Evolutionary conservation across 179 eudicot species (phyloP), one percentile per base, ranked within the genome.

Genomic region (Beta lomatogona): DNA sequence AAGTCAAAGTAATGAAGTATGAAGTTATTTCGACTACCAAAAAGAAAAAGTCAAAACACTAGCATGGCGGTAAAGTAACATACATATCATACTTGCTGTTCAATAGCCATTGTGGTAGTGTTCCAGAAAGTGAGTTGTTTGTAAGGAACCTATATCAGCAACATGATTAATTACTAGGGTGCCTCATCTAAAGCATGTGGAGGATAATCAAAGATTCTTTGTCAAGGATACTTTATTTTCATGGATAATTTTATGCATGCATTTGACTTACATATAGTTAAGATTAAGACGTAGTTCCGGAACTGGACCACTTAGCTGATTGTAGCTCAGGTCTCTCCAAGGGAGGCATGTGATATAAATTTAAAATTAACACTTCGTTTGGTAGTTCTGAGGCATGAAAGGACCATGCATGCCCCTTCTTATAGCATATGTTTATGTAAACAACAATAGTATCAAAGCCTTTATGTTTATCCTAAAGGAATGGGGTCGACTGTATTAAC

Each of bases 271-370:
- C 84, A 82, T 22, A 41, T 12, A 76, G 25, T 3, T 0, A 22
- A 82, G 71, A 58, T 3, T 0, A 22, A 82, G 71, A 58, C 1
- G 10, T 57, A 59, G n/a, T 74, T 22, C 78, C 21, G 93, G 96
- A 76, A 92, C 85, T 68, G 58, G 84, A 36, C 96, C 96, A 53
- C 77, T 88, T 82, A 93, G 79, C 86, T 75, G 86, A 82, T 93
- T 93, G 86, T 87, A 88, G 80, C 94, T 92, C 80, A 94, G 85
- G 81, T 94, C 98, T 82, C 98, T 94, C 87, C 90, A 85, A 71
- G 48, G n/a, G 53, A 67, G 70, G 12, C 46, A 63, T 60, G 19
- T 53, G 36, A 73, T 9, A 82, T 1, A 22, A 4, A 54, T 36
- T 36, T 7, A 28, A n/a, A 45, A 63, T 21, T 22, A 9, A 9